These are phyloP conservation scores for Plantago elongata DNA, from an alignment of 257 asterid genomes.

Conservation along the genomic window DNA sequence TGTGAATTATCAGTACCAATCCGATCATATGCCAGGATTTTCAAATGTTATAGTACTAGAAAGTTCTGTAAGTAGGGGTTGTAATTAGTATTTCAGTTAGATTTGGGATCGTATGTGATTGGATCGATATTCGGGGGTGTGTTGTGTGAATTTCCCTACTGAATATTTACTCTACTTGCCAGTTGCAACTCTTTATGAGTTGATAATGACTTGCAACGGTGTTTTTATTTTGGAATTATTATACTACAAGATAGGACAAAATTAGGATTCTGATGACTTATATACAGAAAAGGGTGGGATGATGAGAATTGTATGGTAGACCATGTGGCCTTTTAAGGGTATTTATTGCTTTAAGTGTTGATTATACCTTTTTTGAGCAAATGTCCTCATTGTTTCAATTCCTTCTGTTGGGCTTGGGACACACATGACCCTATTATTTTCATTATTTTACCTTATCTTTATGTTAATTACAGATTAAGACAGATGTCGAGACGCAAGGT, in stretches of 20 bases:
- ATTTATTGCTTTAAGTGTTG: conserved; percentile 24
- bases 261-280: conserved; percentile 32
- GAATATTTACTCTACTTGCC: conserved; percentile 31
- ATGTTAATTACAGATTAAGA: conserved; percentile 68
- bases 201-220: conserved; percentile 1
- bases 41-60: too few species aligned
- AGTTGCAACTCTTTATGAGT: neutral
- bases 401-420: neutral
- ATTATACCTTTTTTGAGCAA: neutral
- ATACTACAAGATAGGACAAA: conserved; percentile 43
- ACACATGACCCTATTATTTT: neutral
- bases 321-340: conserved; percentile 34
- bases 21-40: too few species aligned
- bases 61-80: too few species aligned
- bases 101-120: too few species aligned
- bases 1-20: too few species aligned
- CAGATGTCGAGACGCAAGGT: conserved; percentile 92
- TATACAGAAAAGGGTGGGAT: conserved; percentile 21
- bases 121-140: too few species aligned
- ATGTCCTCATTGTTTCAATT: neutral
- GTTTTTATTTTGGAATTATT: conserved; percentile 26
- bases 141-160: too few species aligned
- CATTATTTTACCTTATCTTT: neutral
- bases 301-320: conserved; percentile 16
- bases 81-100: too few species aligned